A percentile compares a stretch with the other conserved stretches of the same genome.
Conservation (phyloP, 768 basidiomycete species). For the Mycena sanguinolenta region DNA sequence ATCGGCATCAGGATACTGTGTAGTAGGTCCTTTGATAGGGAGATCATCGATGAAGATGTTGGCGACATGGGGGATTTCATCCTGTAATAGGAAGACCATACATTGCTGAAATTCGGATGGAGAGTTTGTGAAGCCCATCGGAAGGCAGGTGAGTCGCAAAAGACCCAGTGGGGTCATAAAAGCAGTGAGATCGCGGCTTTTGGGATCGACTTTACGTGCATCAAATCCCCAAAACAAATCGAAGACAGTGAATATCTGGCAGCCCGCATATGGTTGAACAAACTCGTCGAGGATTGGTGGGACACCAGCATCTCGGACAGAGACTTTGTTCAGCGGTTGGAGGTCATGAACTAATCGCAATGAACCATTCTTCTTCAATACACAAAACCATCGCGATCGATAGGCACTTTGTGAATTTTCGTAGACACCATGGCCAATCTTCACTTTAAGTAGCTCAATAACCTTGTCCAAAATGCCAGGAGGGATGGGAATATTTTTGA, state of each 20-base stretch:
- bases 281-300: constrained; percentile 50
- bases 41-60: constrained; percentile 51
- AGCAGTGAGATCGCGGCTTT: constrained; percentile 49
- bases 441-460: neutral
- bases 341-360: constrained; percentile 27
- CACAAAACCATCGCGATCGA: neutral
- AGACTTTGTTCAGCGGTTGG: constrained; percentile 53
- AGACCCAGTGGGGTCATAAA: constrained; percentile 49
- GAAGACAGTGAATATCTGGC: constrained; percentile 43
- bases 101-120: constrained; percentile 48
- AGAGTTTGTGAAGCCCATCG: constrained; percentile 57
- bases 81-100: constrained; percentile 48
- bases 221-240: constrained; percentile 56
- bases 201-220: constrained; percentile 39
- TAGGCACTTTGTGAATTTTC: neutral
- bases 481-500: neutral
- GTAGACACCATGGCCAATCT: neutral
- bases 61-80: constrained; percentile 39
- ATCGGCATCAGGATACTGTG: constrained; percentile 42
- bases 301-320: constrained; percentile 52
- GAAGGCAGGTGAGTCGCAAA: constrained; percentile 48
- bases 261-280: constrained; percentile 46
- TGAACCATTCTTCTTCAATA: neutral
- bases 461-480: neutral
- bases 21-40: constrained; percentile 46